phyloP scores from a whole-genome alignment of 768 basidiomycete species.

The Boletus subparvulus region DNA sequence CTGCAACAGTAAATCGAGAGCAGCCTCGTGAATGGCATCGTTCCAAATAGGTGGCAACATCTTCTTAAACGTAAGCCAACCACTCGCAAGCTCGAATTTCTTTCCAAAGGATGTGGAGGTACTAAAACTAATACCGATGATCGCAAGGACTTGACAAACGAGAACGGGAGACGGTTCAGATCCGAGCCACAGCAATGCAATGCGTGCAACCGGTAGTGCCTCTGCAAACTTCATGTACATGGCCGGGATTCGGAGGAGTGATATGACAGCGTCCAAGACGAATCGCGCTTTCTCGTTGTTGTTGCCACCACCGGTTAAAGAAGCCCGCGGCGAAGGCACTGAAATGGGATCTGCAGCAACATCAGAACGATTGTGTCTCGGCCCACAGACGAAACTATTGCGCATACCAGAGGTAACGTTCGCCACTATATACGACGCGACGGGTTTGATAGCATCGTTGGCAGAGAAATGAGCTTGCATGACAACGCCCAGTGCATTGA shows the following conservation, averaged over 20 bases:
- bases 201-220: conserved; percentile 73
- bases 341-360: conserved; percentile 1
- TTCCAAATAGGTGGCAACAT: conserved; percentile 74
- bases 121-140: conserved; percentile 57
- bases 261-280: conserved; percentile 63
- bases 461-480: conserved; percentile 67
- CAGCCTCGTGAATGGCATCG: conserved; percentile 58
- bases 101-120: conserved; percentile 63
- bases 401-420: conserved; percentile 66
- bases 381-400: background rate
- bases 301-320: conserved; percentile 20
- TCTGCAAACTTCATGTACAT: conserved; percentile 70
- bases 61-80: conserved; percentile 74
- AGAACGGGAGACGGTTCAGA: conserved; percentile 63
- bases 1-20: conserved; percentile 70
- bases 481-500: conserved; percentile 60
- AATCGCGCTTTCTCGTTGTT: conserved; percentile 60
- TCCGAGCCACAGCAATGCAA: conserved; percentile 77
- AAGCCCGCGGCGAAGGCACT: conserved; percentile 14
- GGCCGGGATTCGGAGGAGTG: conserved; percentile 53
- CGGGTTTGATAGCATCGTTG: conserved; percentile 78
- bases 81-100: conserved; percentile 83
- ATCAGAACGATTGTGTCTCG: background rate
- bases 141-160: conserved; percentile 55
- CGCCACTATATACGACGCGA: conserved; percentile 83